Base-by-base conservation (phyloP, 73 alveolate species). In the Strombidium stylifer region DNA sequence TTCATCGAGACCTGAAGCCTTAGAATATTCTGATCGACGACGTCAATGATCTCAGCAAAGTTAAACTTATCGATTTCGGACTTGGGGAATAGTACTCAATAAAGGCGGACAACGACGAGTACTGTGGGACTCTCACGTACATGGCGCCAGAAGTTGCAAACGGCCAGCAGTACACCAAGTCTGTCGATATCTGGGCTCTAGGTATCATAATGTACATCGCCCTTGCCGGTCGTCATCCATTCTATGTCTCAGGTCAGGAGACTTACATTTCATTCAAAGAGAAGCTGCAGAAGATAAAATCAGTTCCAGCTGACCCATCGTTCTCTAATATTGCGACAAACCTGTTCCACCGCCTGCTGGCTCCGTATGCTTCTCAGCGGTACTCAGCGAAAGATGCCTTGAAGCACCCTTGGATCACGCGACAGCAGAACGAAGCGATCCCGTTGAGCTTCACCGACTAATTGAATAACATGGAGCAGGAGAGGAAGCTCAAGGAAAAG, bases 1-100 rank as follows among this genome's bases (percentile, higher is more conserved):
- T 86, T 27, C 98, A 90, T 73, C 48, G 98, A 50, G 98, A 90
- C 82, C 31, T 90, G 32, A 90, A 90, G 41, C 98, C 98, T 1
- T 95, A 85, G 24, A 77, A 77, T 40, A 77, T 75, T 11, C 44
- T 75, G n/a, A 23, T 75, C n/a, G n/a, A n/a, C n/a, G n/a, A n/a
- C n/a, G n/a, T n/a, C 15, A 64, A 65, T 18, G 77, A 65, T 42
- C 46, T 34, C 12, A 15, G 53, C 1, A 26, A 26, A 2, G 46
- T 78, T 15, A 78, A 68, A 39, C 15, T 65, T 16, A 41, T 41
- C n/a, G 42, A 78, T 35, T 78, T 78, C 28, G 89, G 89, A 1
- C 40, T 78, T 5, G 41, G 79, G n/a, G n/a, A n/a, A n/a, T n/a
- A n/a, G n/a, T n/a, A n/a, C 28, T 70, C 46, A 14, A 77, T 25